A percentile compares a stretch with the other conserved stretches of the same genome.
Evolutionary conservation across 257 asterid genomes (phyloP).

Genomic region (Nicotiana benthamiana): DNA sequence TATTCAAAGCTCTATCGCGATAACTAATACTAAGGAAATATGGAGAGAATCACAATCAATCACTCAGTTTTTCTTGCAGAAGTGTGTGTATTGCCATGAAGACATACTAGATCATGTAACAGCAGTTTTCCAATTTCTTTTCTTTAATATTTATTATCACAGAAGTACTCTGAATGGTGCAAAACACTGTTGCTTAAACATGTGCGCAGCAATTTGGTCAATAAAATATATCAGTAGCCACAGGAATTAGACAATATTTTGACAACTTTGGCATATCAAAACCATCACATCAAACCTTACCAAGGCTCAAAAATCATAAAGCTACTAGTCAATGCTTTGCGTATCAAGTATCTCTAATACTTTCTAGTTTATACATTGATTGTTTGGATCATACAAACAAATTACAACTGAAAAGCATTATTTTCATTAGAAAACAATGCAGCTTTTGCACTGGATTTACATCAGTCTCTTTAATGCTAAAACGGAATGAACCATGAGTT

Average conservation of each 20-base stretch:
- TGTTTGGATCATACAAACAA: neutral
- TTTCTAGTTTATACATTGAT: neutral
- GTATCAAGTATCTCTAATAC: neutral
- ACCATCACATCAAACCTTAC: neutral
- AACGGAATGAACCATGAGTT: neutral
- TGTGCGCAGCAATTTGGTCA: neutral
- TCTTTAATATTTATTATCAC: neutral
- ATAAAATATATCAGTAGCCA: neutral
- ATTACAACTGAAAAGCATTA: neutral
- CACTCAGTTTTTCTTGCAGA: neutral
- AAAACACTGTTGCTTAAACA: neutral
- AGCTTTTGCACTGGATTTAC: neutral
- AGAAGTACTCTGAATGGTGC: neutral
- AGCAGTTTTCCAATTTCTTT: neutral
- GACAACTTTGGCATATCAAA: neutral
- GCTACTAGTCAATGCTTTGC: neutral
- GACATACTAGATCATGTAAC: neutral
- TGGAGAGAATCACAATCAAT: neutral
- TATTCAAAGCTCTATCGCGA: neutral
- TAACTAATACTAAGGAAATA: neutral
- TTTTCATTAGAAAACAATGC: neutral
- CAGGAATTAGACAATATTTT: neutral
- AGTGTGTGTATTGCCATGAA: neutral
- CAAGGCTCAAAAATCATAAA: neutral
- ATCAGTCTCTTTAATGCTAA: neutral